Evolutionary conservation across 176 grass and related monocot genomes (phyloP), one percentile per base, ranked within the genome.

Genomic region (Bromus sterilis): DNA sequence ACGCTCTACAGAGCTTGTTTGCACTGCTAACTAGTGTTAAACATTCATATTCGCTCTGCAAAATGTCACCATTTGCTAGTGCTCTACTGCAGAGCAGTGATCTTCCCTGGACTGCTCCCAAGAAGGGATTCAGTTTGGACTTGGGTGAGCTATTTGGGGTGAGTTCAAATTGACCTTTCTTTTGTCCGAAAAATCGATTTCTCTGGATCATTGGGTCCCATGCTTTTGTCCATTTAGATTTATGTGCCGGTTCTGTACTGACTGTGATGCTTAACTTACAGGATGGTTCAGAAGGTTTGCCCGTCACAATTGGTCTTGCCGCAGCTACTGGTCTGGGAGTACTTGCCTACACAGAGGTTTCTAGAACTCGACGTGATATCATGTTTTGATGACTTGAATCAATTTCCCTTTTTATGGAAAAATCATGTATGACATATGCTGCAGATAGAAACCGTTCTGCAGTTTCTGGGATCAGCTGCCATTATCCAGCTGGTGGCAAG

Each of bases 371-470:
- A 2, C 16, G 23, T 61, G 43, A 16, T 89, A 49, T 51, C 0
- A 11, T 73, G 33, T 71, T 55, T 78, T 75, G 18, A 6, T 9
- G 37, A 48, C 11, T 75, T 78, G 44, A 16, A 41, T 83, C 32
- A 16, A 2, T 80, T 60, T 71, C 43, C n/a, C 2, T 80, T 46
- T 16, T 82, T 53, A 53, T 53, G 7, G 7, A 78, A 9, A 57
- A 8, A 82, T 73, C 11, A 49, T 74, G 66, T 78, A 46, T 25
- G 16, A 75, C 79, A 25, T 56, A 30, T 77, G 9, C 33, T 89
- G 76, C 88, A 99, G 97, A 78, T 99, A 90, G 97, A 99, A 79
- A 96, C 91, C 25, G 66, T 99, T 56, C 91, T 99, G n/a, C 91
- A 99, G 70, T 82, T 99, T 80, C 78, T 99, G 62, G 97, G 97